These are phyloP conservation scores for Malus hybrid DNA, from an alignment of 331 rosid genomes.

Conservation along the genomic window DNA sequence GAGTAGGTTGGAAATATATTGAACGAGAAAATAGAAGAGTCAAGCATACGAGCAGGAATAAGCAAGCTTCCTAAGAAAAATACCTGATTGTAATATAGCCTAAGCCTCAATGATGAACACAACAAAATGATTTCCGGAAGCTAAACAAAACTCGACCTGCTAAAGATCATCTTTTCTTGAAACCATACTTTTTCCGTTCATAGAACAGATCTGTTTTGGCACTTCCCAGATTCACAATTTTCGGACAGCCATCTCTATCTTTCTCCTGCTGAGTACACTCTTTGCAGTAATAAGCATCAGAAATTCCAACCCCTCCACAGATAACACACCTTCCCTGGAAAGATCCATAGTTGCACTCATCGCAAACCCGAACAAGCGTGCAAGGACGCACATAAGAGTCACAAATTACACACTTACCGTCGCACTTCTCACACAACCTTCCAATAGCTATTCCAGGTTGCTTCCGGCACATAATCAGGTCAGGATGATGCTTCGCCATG, in stretches of 20 bases:
- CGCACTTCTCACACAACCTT: no score
- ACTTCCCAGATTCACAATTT: slow-evolving; percentile 84
- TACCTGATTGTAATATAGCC: neutral
- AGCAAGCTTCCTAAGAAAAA: neutral
- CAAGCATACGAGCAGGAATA: neutral
- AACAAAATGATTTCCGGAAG: neutral
- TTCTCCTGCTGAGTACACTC: slow-evolving; percentile 81
- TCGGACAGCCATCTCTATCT: slow-evolving; percentile 70
- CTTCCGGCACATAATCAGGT: slow-evolving; percentile 29
- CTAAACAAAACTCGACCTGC: neutral
- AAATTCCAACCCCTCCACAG: slow-evolving; percentile 87
- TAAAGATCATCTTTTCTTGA: slow-evolving; percentile 66
- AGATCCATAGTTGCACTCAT: slow-evolving; percentile 58
- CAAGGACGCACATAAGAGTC: no score
- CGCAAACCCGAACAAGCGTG: slow-evolving; percentile 31
- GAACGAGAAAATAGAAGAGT: neutral
- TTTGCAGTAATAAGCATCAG: slow-evolving; percentile 78
- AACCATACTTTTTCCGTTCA: slow-evolving; percentile 86
- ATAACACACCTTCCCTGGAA: slow-evolving; percentile 82
- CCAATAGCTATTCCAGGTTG: no score
- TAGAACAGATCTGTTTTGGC: slow-evolving; percentile 91
- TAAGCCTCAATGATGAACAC: neutral
- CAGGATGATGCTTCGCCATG: slow-evolving; percentile 66
- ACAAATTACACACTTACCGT: no score
- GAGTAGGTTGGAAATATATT: neutral